These are phyloP conservation scores for Cerrena zonata DNA, from an alignment of 1,284 basidiomycete genomes.

Conservation along the genomic window DNA sequence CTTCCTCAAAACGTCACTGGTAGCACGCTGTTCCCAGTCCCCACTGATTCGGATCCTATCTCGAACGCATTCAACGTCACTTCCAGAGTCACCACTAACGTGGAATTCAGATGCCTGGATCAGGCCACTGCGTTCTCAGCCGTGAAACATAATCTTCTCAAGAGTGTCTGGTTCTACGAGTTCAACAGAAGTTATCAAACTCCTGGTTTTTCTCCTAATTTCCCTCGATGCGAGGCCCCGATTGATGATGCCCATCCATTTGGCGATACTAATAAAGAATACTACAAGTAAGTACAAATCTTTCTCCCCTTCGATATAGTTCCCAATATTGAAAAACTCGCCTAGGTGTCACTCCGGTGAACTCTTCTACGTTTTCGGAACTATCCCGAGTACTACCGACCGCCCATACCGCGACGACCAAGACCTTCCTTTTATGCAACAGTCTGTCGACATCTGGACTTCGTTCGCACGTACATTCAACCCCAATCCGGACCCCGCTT, in stretches of 20 bases:
- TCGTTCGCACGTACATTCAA: constrained; percentile 36
- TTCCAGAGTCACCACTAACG: constrained; percentile 30
- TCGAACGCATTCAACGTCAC: constrained; percentile 34
- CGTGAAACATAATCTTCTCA: constrained; percentile 29
- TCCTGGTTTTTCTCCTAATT: constrained; percentile 32
- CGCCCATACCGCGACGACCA: constrained; percentile 33
- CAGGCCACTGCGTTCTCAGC: constrained; percentile 33
- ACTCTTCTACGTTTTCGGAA: constrained; percentile 34
- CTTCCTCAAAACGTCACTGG: constrained; percentile 20
- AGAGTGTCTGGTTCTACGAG: constrained; percentile 32
- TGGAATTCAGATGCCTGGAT: constrained; percentile 35
- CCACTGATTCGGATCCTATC: constrained; percentile 24
- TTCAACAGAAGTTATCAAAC: constrained; percentile 35
- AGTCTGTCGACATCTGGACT: constrained; percentile 33
- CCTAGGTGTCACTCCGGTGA: constrained; percentile 38
- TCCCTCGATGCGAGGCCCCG: constrained; percentile 32
- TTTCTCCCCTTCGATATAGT: not conserved
- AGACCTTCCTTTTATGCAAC: constrained; percentile 35
- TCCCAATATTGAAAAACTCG: not conserved
- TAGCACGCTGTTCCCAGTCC: constrained; percentile 28
- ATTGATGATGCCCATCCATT: constrained; percentile 27
- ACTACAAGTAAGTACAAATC: constrained; percentile 25
- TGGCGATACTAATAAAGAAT: constrained; percentile 31
- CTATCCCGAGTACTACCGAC: constrained; percentile 22
- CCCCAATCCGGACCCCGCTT: constrained; percentile 34